phyloP scores from a whole-genome alignment of 176 grass and related monocot genomes.

The Typha latifolia region DNA sequence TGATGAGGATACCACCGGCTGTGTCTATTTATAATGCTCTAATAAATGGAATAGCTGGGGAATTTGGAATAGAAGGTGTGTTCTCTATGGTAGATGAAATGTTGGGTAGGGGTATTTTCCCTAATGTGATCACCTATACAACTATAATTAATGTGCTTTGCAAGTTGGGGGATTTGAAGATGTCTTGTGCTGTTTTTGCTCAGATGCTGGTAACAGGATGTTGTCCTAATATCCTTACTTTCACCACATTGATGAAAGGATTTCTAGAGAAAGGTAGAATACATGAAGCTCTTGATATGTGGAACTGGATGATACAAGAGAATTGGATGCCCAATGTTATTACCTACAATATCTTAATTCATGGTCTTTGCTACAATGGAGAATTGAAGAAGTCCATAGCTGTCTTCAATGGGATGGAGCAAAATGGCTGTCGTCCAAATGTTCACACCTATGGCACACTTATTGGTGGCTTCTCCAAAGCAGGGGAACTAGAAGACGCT shows the following conservation, averaged over 20 bases:
- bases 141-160: slow-evolving; percentile 45
- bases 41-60: slow-evolving; percentile 32
- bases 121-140: slow-evolving; percentile 61
- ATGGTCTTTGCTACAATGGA: slow-evolving; percentile 48
- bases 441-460: slow-evolving; percentile 56
- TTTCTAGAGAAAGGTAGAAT: slow-evolving; percentile 37
- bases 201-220: slow-evolving; percentile 61
- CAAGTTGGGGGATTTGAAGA: slow-evolving; percentile 33
- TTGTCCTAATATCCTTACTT: slow-evolving; percentile 48
- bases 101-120: slow-evolving; percentile 24
- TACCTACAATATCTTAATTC: slow-evolving; percentile 69
- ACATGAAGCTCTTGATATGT: slow-evolving; percentile 46
- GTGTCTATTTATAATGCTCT: slow-evolving; percentile 49
- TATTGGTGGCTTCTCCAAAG: slow-evolving; percentile 67
- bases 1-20: slow-evolving; percentile 23
- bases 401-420: slow-evolving; percentile 42
- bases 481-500: slow-evolving; percentile 47
- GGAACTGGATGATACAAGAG: slow-evolving; percentile 62
- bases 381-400: slow-evolving; percentile 32
- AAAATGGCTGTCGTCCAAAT: slow-evolving; percentile 40
- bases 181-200: slow-evolving; percentile 50
- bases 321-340: slow-evolving; percentile 43
- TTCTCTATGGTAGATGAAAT: slow-evolving; percentile 51
- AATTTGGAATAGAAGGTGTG: slow-evolving; percentile 38
- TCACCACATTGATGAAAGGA: slow-evolving; percentile 44